Evolutionary conservation across 169 alveolate genomes (phyloP).

Genomic region (Cryptosporidium muris): DNA sequence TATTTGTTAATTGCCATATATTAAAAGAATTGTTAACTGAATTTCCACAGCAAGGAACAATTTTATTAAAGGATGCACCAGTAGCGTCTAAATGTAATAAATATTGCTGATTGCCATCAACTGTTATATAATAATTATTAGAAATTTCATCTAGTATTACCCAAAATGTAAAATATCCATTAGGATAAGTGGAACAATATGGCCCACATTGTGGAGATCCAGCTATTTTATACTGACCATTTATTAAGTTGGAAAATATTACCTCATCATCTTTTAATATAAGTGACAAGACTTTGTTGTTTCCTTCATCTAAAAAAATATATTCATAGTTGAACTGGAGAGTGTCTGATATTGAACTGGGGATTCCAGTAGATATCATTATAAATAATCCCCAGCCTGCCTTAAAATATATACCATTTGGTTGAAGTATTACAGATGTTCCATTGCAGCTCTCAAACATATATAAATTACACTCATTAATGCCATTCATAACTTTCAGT

Average conservation of each 20-base stretch:
- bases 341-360: slow-evolving; percentile 17
- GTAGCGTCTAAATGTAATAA: slow-evolving; percentile 41
- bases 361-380: slow-evolving; percentile 52
- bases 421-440: slow-evolving; percentile 23
- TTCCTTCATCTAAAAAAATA: slow-evolving; percentile 14
- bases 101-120: slow-evolving; percentile 36
- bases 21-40: neutral
- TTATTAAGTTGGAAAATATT: slow-evolving; percentile 24
- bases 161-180: slow-evolving; percentile 65
- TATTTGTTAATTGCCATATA: slow-evolving; percentile 56
- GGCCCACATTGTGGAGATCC: slow-evolving; percentile 71
- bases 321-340: slow-evolving; percentile 42
- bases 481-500: slow-evolving; percentile 22
- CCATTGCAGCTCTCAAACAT: slow-evolving; percentile 66
- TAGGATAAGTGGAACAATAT: slow-evolving; percentile 55
- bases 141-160: slow-evolving; percentile 28
- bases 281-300: slow-evolving; percentile 20
- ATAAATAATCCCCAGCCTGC: slow-evolving; percentile 50
- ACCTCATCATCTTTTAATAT: slow-evolving; percentile 31
- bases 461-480: slow-evolving; percentile 24
- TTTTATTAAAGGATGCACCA: slow-evolving; percentile 48
- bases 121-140: slow-evolving; percentile 26
- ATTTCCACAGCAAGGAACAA: slow-evolving; percentile 37
- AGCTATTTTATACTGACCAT: slow-evolving; percentile 45
- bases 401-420: slow-evolving; percentile 25